A percentile compares a stretch with the other conserved stretches of the same genome.
Conservation (phyloP, 305 asterid genomes). For the Stenogyne calaminthoides region DNA sequence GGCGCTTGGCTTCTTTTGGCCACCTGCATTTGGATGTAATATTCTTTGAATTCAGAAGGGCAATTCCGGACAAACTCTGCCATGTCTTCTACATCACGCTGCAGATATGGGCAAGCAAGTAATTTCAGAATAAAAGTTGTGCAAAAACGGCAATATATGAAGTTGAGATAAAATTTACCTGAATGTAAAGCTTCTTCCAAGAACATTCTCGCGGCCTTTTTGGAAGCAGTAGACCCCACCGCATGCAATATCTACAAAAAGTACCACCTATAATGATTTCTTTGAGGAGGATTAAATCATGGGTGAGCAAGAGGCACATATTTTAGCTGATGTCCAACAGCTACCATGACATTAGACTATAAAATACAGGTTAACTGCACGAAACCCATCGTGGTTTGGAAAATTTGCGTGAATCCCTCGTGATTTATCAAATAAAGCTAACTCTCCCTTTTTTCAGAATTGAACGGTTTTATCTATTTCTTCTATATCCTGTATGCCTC, state of each 20-base stretch:
- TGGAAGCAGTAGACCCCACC: slow-evolving; percentile 92
- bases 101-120: slow-evolving; percentile 15
- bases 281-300: neutral
- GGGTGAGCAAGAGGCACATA: neutral
- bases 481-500: too few species aligned
- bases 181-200: slow-evolving; percentile 95
- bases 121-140: neutral
- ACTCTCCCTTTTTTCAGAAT: too few species aligned
- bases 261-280: neutral
- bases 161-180: slow-evolving; percentile 48
- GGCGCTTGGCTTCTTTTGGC: slow-evolving; percentile 99
- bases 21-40: slow-evolving; percentile 97
- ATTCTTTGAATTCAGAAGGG: slow-evolving; percentile 85
- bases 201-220: slow-evolving; percentile 82
- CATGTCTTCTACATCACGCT: slow-evolving; percentile 98
- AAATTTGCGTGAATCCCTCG: too few species aligned
- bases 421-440: too few species aligned
- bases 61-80: slow-evolving; percentile 71
- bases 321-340: slow-evolving; percentile 1
- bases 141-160: slow-evolving; percentile 6
- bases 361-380: too few species aligned
- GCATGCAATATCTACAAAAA: slow-evolving; percentile 73
- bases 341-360: neutral
- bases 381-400: too few species aligned
- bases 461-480: too few species aligned